phyloP scores from a whole-genome alignment of 306 rosid genomes.

The Vigna angularis region DNA sequence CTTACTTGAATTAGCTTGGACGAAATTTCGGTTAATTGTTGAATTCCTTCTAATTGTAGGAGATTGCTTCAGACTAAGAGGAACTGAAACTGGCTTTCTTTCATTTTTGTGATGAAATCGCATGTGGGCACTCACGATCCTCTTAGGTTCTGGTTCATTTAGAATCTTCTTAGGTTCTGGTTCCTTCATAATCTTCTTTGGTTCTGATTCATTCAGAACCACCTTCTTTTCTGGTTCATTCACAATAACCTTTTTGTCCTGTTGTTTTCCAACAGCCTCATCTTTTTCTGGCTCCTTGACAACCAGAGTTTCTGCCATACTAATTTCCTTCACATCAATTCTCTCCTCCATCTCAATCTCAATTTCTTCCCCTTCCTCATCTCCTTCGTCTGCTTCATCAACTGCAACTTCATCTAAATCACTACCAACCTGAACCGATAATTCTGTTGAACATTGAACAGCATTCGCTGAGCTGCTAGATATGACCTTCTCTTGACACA shows the following conservation, averaged over 20 bases:
- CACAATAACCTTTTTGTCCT: constrained; percentile 29
- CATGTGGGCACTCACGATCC: constrained; percentile 44
- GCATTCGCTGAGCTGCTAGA: constrained; percentile 46
- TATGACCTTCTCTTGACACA: constrained; percentile 65
- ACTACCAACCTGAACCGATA: constrained; percentile 34
- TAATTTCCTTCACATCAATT: constrained; percentile 71
- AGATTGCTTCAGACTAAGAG: constrained; percentile 52
- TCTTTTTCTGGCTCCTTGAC: constrained; percentile 49
- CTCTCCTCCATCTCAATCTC: constrained; percentile 56
- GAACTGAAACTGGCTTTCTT: constrained; percentile 45
- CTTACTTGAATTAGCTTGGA: constrained; percentile 58
- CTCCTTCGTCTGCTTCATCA: constrained; percentile 36
- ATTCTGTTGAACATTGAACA: constrained; percentile 46
- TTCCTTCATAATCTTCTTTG: constrained; percentile 41
- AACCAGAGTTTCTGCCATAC: constrained; percentile 48
- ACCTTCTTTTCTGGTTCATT: constrained; percentile 46
- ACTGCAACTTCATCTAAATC: constrained; percentile 19
- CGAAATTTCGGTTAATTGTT: constrained; percentile 48
- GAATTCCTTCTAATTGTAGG: constrained; percentile 56
- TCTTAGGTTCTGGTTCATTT: constrained; percentile 48
- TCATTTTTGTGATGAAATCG: constrained; percentile 54
- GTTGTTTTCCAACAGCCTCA: constrained; percentile 42
- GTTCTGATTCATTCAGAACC: constrained; percentile 50
- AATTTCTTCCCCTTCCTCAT: constrained; percentile 41
- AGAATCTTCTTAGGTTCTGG: constrained; percentile 41